These are phyloP conservation scores for Cystobasidium ongulense DNA, from an alignment of 768 basidiomycete species.

Conservation along the genomic window DNA sequence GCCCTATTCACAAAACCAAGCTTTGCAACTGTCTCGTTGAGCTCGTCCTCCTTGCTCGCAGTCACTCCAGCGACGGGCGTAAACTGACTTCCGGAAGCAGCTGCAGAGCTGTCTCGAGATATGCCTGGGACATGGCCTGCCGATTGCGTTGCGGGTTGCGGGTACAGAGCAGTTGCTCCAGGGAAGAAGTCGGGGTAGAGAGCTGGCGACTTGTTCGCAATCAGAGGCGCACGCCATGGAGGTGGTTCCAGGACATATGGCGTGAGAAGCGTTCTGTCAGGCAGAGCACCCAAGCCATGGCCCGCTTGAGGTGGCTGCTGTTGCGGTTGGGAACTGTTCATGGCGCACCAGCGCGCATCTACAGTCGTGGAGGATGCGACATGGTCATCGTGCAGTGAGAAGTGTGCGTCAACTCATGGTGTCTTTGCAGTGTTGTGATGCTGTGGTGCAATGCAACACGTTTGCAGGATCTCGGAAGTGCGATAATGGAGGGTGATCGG, in stretches of 20 bases:
- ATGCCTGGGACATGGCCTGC: not conserved
- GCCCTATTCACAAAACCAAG: slow-evolving; percentile 4
- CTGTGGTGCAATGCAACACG: not conserved
- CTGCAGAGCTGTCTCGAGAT: not conserved
- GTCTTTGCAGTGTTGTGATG: not conserved
- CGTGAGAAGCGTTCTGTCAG: not conserved
- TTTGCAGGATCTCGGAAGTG: not conserved
- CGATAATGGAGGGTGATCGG: not conserved
- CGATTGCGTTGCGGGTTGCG: slow-evolving; percentile 1
- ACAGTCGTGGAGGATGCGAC: not conserved
- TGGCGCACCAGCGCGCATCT: not conserved
- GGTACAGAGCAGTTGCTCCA: slow-evolving; percentile 9
- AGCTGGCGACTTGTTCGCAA: not conserved
- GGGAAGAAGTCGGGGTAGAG: slow-evolving; percentile 16
- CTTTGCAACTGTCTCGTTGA: slow-evolving; percentile 2
- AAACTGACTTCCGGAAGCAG: not conserved
- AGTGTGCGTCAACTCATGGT: not conserved
- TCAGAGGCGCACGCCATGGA: not conserved
- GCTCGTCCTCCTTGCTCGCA: slow-evolving; percentile 6
- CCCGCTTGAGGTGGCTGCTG: not conserved
- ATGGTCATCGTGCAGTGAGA: not conserved
- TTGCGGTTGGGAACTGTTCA: not conserved
- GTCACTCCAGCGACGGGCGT: not conserved
- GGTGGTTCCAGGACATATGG: not conserved
- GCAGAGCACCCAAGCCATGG: not conserved